Conservation (phyloP, 1,284 basidiomycete species). For the Acaromyces ingoldii region DNA sequence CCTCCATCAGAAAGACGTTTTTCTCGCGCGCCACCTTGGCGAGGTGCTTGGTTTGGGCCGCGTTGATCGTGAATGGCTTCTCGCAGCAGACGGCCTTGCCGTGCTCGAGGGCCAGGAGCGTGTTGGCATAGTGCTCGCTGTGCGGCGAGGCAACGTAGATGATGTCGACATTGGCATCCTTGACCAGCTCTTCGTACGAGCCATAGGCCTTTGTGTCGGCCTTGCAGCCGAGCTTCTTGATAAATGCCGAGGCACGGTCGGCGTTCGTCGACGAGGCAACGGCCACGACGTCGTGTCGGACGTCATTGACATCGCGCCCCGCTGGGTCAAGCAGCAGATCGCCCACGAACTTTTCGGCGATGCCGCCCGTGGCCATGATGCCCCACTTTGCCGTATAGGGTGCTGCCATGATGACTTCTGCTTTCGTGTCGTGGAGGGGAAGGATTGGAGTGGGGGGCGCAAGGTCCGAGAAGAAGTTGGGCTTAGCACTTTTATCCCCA, state of each 20-base stretch:
- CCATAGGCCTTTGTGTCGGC: slow-evolving; percentile 66
- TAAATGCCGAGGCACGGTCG: slow-evolving; percentile 68
- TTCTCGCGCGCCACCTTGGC: slow-evolving; percentile 63
- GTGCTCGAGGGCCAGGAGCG: slow-evolving; percentile 68
- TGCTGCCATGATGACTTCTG: not conserved
- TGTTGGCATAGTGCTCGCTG: slow-evolving; percentile 74
- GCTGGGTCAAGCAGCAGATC: slow-evolving; percentile 52
- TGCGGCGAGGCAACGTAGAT: slow-evolving; percentile 70
- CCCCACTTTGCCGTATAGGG: slow-evolving; percentile 29
- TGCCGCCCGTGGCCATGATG: slow-evolving; percentile 37
- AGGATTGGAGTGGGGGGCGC: too few relatives aligned
- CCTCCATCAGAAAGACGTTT: slow-evolving; percentile 41
- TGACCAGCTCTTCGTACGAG: slow-evolving; percentile 70
- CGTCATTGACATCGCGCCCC: slow-evolving; percentile 64
- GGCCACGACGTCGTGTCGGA: slow-evolving; percentile 70
- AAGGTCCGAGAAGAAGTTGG: too few relatives aligned
- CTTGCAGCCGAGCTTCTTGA: slow-evolving; percentile 56
- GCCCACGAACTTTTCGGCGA: slow-evolving; percentile 46
- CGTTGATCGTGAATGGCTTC: slow-evolving; percentile 56
- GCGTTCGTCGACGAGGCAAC: slow-evolving; percentile 66
- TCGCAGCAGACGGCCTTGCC: slow-evolving; percentile 68
- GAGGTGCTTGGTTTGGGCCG: slow-evolving; percentile 58
- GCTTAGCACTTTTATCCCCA: too few relatives aligned
- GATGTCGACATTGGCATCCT: slow-evolving; percentile 60
- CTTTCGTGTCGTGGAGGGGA: too few relatives aligned